Conservation (phyloP, 805 yeast species). For the Zygosaccharomyces rouxii region DNA sequence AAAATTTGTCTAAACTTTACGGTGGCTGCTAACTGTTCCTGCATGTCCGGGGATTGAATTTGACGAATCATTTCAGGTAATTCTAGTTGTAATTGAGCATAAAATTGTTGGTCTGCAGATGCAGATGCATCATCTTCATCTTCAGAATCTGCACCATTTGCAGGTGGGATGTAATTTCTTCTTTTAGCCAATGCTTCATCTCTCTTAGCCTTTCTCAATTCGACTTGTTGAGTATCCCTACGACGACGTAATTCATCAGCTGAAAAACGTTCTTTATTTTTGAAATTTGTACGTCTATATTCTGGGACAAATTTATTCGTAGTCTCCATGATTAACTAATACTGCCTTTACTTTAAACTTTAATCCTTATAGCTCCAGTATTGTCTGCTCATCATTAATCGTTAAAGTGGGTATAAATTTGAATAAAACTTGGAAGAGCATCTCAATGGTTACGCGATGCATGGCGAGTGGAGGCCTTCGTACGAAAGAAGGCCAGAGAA, state of each 20-base stretch:
- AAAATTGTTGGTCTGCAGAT: slow-evolving; percentile 41
- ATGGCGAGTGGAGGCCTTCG: too few species aligned
- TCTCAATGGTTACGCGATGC: too few species aligned
- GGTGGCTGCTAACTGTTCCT: slow-evolving; percentile 81
- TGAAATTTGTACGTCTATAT: slow-evolving; percentile 93
- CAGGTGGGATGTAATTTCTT: slow-evolving; percentile 61
- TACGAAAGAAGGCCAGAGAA: too few species aligned
- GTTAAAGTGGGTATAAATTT: neutral
- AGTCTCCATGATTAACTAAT: slow-evolving; percentile 25
- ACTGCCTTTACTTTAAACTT: too few species aligned
- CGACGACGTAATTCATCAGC: slow-evolving; percentile 97
- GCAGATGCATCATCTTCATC: slow-evolving; percentile 42
- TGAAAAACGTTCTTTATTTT: slow-evolving; percentile 88
- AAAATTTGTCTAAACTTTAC: slow-evolving; percentile 89
- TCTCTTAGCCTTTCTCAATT: slow-evolving; percentile 91
- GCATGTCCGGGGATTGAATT: slow-evolving; percentile 69
- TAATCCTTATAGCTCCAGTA: neutral
- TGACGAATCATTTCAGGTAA: slow-evolving; percentile 82
- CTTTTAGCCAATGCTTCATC: slow-evolving; percentile 93
- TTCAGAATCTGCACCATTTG: slow-evolving; percentile 49
- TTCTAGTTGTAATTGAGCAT: slow-evolving; percentile 53
- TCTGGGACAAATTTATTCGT: slow-evolving; percentile 89
- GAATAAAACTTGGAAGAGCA: slow-evolving; percentile 1
- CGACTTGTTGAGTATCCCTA: slow-evolving; percentile 95
- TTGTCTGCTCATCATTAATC: neutral